These are phyloP conservation scores for Streptanthus diversifolius DNA, from an alignment of 345 rosid genomes.

Conservation along the genomic window DNA sequence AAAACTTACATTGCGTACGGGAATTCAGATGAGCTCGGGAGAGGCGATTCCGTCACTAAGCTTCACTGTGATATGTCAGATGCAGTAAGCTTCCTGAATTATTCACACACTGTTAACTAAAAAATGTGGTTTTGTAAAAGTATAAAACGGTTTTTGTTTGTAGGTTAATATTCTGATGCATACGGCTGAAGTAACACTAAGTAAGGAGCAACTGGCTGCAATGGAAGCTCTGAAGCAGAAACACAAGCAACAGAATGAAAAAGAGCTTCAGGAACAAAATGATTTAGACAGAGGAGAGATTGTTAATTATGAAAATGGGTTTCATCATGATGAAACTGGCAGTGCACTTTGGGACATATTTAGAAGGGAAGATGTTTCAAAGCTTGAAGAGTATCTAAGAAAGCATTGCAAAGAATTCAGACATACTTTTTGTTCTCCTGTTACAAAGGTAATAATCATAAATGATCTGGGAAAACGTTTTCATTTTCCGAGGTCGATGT, in stretches of 20 bases:
- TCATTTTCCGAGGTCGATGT: neutral
- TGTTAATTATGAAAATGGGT: slow-evolving; percentile 12
- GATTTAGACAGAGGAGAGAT: slow-evolving; percentile 4
- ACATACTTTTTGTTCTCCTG: slow-evolving; percentile 66
- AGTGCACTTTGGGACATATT: slow-evolving; percentile 96
- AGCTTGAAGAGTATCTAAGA: slow-evolving; percentile 64
- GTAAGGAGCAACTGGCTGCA: slow-evolving; percentile 48
- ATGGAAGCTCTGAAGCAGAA: slow-evolving; percentile 47
- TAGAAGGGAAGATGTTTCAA: slow-evolving; percentile 81
- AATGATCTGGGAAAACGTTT: neutral
- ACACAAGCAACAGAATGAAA: slow-evolving; percentile 62
- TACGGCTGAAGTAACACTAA: slow-evolving; percentile 50
- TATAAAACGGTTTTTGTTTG: neutral
- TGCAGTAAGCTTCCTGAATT: slow-evolving; percentile 51
- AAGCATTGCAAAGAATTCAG: slow-evolving; percentile 72
- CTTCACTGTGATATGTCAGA: slow-evolving; percentile 95
- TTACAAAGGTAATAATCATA: slow-evolving; percentile 47
- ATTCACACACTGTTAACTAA: neutral
- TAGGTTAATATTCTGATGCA: slow-evolving; percentile 90
- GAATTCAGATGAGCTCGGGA: slow-evolving; percentile 65
- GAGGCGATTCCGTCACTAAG: slow-evolving; percentile 95
- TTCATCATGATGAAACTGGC: slow-evolving; percentile 31
- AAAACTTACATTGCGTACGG: slow-evolving; percentile 96
- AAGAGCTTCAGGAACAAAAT: slow-evolving; percentile 40
- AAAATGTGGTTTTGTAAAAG: neutral